A percentile compares a stretch with the other conserved stretches of the same genome.
Conservation (phyloP, 2,329 filamentous ascomycete species). For the Xylaria sp. region DNA sequence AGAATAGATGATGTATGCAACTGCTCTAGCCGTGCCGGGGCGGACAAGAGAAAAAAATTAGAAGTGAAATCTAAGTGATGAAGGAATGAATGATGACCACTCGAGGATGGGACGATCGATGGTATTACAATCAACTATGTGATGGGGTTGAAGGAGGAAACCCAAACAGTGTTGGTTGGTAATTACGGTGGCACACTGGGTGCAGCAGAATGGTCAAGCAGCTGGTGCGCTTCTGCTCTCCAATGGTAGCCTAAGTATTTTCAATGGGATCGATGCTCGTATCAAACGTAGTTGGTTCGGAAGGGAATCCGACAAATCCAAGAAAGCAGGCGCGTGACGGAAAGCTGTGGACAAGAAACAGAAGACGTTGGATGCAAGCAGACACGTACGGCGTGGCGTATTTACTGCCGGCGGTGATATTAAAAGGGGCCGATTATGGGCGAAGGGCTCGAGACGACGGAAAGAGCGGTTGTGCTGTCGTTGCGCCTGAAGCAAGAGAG, state of each 20-base stretch:
- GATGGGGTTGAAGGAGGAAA: slow-evolving; percentile 35
- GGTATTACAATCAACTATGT: slow-evolving; percentile 50
- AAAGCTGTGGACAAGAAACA: slow-evolving; percentile 49
- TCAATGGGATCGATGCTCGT: slow-evolving; percentile 44
- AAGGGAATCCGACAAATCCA: slow-evolving; percentile 45
- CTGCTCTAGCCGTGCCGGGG: slow-evolving; percentile 36
- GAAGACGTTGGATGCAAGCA: slow-evolving; percentile 42
- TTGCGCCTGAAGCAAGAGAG: slow-evolving; percentile 36
- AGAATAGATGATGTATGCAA: slow-evolving; percentile 38
- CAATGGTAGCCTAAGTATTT: slow-evolving; percentile 34
- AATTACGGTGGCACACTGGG: slow-evolving; percentile 41
- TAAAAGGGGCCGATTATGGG: slow-evolving; percentile 42
- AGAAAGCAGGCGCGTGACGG: slow-evolving; percentile 42
- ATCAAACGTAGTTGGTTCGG: slow-evolving; percentile 49
- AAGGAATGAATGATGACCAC: slow-evolving; percentile 49
- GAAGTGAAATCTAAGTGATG: slow-evolving; percentile 46
- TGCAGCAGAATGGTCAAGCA: slow-evolving; percentile 39
- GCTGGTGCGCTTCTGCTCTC: slow-evolving; percentile 39
- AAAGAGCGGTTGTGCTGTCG: slow-evolving; percentile 42
- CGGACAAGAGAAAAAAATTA: slow-evolving; percentile 41
- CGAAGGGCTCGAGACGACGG: slow-evolving; percentile 37
- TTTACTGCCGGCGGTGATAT: slow-evolving; percentile 38
- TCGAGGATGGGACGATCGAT: slow-evolving; percentile 43
- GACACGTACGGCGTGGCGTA: slow-evolving; percentile 35
- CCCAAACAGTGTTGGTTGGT: slow-evolving; percentile 39